phyloP scores from a whole-genome alignment of 1,284 basidiomycete species.

The Ustilago curta region DNA sequence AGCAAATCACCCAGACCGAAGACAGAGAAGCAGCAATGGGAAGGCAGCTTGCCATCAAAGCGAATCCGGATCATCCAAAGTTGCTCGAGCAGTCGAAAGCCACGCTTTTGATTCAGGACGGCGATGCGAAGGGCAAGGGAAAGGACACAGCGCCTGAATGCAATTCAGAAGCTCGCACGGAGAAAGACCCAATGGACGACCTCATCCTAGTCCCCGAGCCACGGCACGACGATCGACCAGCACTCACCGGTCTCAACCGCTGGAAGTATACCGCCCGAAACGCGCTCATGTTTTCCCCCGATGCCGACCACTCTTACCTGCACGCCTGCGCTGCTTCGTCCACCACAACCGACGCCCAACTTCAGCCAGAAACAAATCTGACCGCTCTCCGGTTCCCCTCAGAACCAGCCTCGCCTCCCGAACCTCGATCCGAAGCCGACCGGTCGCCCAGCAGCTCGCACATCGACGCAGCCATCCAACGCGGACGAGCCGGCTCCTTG shows the following conservation, averaged over 20 bases:
- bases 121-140: not conserved
- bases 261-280: constrained; percentile 57
- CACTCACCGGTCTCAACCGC: constrained; percentile 17
- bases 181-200: constrained; percentile 24
- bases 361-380: constrained; percentile 19
- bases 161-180: not conserved
- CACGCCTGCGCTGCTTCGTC: not conserved
- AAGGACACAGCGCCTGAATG: not conserved
- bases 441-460: constrained; percentile 58
- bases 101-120: constrained; percentile 11
- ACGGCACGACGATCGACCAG: constrained; percentile 19
- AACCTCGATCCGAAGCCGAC: constrained; percentile 8
- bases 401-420: not conserved
- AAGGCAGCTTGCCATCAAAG: constrained; percentile 44
- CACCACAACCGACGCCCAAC: not conserved
- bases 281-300: constrained; percentile 56
- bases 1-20: constrained; percentile 20
- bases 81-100: not conserved
- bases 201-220: constrained; percentile 34
- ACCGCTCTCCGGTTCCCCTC: constrained; percentile 13
- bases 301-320: constrained; percentile 45
- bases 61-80: constrained; percentile 30
- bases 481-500: constrained; percentile 22
- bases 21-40: constrained; percentile 29
- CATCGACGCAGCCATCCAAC: constrained; percentile 59